Evolutionary conservation across 2,329 filamentous ascomycete genomes (phyloP), one percentile per base, ranked within the genome.

Genomic region (Apiospora marii): DNA sequence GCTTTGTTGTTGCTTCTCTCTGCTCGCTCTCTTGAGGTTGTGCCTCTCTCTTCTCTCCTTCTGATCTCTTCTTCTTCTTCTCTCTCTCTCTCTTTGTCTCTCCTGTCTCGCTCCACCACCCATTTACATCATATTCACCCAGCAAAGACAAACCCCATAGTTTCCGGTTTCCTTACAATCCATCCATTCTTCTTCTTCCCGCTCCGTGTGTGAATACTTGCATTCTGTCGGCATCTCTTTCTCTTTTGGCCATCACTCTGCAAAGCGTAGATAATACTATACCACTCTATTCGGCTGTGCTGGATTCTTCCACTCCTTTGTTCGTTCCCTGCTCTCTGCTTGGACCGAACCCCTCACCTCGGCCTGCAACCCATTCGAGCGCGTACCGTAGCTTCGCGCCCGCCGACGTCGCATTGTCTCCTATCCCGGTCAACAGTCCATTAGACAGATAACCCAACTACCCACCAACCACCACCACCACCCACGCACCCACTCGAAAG

Each of bases 241-340:
- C 58, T 64, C 37, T 41, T 41, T 64, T 64, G 58, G 34, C 58
- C 58, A 41, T 64, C 19, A 10, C 34, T 30, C 43, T 68, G 67
- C 67, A 48, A 68, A 41, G 24, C 44, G 44, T 68, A 68, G 67
- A 68, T 68, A 68, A 68, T 68, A 68, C 43, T 68, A 61, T 61
- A 61, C 53, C 46, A 24, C 64, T 41, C 49, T 69, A 71, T 71
- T 74, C 73, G 73, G 70, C 73, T 72, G 72, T 71, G 70, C 73
- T 74, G 70, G 67, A 74, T 71, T 71, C 64, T 72, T 71, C 34
- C 73, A 48, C 70, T 73, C 72, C 72, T 74, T 74, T 73, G 70
- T 73, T 64, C 61, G 44, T 49, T 22, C 46, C 22, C 68, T 69
- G 67, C 67, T 41, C 44, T 69, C 44, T 69, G 68, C 19, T 12